Percentiles rank a stretch among this genome's conserved stretches.
These are phyloP conservation scores for Penicillium sp. DNA, from an alignment of 2,329 filamentous ascomycete genomes.

Conservation along the genomic window DNA sequence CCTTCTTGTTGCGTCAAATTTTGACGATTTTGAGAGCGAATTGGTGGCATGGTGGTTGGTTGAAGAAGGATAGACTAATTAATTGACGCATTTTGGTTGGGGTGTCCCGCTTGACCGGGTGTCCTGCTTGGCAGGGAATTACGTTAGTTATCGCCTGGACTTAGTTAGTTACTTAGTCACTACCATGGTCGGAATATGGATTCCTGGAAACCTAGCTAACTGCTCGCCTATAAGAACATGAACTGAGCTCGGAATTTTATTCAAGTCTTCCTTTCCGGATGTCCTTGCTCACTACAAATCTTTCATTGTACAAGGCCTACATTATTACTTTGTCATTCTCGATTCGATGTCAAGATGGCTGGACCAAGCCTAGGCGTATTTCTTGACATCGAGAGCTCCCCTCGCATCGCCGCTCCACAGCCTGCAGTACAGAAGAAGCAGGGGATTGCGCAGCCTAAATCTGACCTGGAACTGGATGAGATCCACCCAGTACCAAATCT, in stretches of 20 bases:
- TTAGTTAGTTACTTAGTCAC: background rate
- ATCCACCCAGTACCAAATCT: conserved; percentile 12
- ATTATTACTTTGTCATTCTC: background rate
- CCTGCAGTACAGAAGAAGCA: conserved; percentile 35
- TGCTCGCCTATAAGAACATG: background rate
- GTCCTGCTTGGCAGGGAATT: no score
- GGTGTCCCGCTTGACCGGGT: no score
- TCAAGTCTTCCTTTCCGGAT: background rate
- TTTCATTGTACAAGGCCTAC: background rate
- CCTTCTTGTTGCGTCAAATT: no score
- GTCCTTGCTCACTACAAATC: background rate
- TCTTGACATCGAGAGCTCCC: conserved; percentile 43
- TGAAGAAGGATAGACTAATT: no score
- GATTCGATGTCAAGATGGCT: conserved; percentile 31
- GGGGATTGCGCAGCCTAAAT: conserved; percentile 18
- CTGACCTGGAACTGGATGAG: conserved; percentile 24
- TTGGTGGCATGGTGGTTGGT: no score
- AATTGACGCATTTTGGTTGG: no score
- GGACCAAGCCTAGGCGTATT: conserved; percentile 39
- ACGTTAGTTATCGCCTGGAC: no score
- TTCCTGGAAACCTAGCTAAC: background rate
- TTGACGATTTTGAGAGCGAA: no score
- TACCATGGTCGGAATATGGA: conserved; percentile 2
- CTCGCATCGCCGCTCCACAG: conserved; percentile 38
- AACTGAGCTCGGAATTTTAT: background rate